phyloP scores from a whole-genome alignment of 257 asterid genomes.

The Thymus quinquecostatus region DNA sequence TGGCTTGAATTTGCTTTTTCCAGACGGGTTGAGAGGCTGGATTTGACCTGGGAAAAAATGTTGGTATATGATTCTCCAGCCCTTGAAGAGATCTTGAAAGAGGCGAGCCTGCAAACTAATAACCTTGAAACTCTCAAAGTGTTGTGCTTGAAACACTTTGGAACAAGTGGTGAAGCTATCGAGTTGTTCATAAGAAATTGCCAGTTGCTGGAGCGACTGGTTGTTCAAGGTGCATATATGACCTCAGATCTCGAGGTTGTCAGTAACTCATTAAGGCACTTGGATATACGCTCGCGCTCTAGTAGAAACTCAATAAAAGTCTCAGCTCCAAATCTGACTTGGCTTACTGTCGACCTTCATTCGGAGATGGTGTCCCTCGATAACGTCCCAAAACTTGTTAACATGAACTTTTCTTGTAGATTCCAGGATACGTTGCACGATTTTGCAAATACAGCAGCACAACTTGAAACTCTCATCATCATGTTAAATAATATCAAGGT shows the following conservation, averaged over 20 bases:
- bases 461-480: too few relatives aligned
- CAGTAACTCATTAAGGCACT: background rate
- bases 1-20: too few relatives aligned
- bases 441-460: too few relatives aligned
- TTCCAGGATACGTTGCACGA: too few relatives aligned
- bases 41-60: background rate
- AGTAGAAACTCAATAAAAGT: background rate
- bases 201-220: background rate
- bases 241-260: background rate
- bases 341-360: background rate
- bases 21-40: too few relatives aligned
- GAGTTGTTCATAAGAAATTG: background rate
- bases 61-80: background rate
- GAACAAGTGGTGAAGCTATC: background rate
- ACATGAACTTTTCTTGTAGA: too few relatives aligned
- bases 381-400: too few relatives aligned
- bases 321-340: background rate
- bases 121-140: background rate
- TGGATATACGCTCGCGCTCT: background rate
- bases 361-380: background rate
- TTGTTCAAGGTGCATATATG: background rate
- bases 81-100: background rate
- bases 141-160: background rate
- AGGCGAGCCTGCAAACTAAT: background rate
- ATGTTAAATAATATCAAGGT: too few relatives aligned